These are phyloP conservation scores for Pythium scleroteichum DNA, from an alignment of 352 stramenopile species.

Conservation along the genomic window DNA sequence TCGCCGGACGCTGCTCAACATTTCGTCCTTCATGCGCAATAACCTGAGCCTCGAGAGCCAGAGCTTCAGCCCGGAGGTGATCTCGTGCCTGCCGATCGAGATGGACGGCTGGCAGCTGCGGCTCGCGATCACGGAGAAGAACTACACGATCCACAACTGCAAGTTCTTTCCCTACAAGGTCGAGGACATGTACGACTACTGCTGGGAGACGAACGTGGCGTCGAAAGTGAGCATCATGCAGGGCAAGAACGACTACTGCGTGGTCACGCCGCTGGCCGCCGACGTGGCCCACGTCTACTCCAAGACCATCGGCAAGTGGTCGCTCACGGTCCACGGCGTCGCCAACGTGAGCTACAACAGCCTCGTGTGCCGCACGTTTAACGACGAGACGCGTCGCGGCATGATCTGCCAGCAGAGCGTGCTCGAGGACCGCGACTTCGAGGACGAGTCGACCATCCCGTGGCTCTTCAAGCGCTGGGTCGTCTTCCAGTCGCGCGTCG, in stretches of 20 bases:
- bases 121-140: constrained; percentile 84
- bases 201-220: constrained; percentile 83
- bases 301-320: constrained; percentile 86
- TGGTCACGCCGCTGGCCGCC: constrained; percentile 67
- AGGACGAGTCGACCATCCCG: constrained; percentile 75
- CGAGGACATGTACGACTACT: constrained; percentile 82
- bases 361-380: constrained; percentile 62
- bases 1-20: constrained; percentile 66
- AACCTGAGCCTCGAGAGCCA: constrained; percentile 84
- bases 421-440: constrained; percentile 79
- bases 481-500: constrained; percentile 70
- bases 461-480: constrained; percentile 90
- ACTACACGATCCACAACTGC: constrained; percentile 87
- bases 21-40: constrained; percentile 71
- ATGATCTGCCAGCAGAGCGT: constrained; percentile 88
- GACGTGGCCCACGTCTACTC: constrained; percentile 85
- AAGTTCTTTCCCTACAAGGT: constrained; percentile 86
- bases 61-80: constrained; percentile 82
- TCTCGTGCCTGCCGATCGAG: constrained; percentile 84
- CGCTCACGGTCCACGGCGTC: constrained; percentile 77
- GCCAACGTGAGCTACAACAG: constrained; percentile 88
- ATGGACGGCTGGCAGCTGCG: constrained; percentile 87
- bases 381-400: constrained; percentile 51
- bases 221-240: constrained; percentile 80
- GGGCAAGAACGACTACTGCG: constrained; percentile 79